Conservation (phyloP, 1,284 basidiomycete species). For the Chondrostereum purpureum region DNA sequence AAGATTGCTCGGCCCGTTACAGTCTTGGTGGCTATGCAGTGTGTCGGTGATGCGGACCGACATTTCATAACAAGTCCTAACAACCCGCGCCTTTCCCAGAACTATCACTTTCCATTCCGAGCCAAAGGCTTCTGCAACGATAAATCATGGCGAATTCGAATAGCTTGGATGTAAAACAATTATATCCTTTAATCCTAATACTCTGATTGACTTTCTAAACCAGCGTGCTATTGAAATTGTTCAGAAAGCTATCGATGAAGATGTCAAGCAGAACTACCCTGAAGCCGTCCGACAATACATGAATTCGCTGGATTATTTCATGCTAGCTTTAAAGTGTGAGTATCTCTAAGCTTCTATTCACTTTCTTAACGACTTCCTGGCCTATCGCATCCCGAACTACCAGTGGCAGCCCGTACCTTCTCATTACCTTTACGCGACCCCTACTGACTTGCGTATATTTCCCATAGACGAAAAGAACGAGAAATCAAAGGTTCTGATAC, state of each 20-base stretch:
- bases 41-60: too few relatives aligned
- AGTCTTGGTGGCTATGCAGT: too few relatives aligned
- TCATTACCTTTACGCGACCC: too few relatives aligned
- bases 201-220: constrained; percentile 2
- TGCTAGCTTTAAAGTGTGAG: constrained; percentile 73
- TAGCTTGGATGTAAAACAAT: constrained; percentile 21
- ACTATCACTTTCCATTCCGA: too few relatives aligned
- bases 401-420: too few relatives aligned
- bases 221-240: constrained; percentile 95
- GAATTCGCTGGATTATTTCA: constrained; percentile 97
- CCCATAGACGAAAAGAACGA: constrained; percentile 91
- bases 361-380: too few relatives aligned
- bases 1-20: too few relatives aligned
- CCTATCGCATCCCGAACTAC: too few relatives aligned
- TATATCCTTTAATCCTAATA: constrained; percentile 1
- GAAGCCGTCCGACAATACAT: constrained; percentile 94
- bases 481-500: constrained; percentile 84
- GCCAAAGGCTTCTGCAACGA: too few relatives aligned
- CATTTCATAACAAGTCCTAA: too few relatives aligned
- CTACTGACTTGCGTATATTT: too few relatives aligned
- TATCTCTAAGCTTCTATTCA: constrained; percentile 5
- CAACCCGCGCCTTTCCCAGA: too few relatives aligned
- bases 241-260: constrained; percentile 92
- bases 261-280: constrained; percentile 88
- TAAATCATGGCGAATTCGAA: constrained; percentile 15